Conservation (phyloP, 768 basidiomycete species). For the Pleurotus sapidus region DNA sequence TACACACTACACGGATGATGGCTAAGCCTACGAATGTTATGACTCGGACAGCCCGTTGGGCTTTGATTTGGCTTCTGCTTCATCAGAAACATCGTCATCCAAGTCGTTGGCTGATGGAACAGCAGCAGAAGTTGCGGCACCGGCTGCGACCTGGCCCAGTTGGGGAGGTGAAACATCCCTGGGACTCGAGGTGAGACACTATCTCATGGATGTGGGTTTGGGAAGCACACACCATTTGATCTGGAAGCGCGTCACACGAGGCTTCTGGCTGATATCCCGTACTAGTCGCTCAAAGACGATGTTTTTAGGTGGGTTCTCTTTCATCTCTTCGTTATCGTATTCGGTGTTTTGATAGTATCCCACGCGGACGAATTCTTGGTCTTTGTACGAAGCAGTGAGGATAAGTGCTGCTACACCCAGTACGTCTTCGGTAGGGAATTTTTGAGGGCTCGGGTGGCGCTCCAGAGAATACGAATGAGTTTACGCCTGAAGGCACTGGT, state of each 20-base stretch:
- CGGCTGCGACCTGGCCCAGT: slow-evolving; percentile 39
- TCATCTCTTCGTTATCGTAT: slow-evolving; percentile 94
- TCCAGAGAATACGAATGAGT: slow-evolving; percentile 96
- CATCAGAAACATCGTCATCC: slow-evolving; percentile 34
- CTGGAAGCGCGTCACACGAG: slow-evolving; percentile 90
- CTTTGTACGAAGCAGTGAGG: slow-evolving; percentile 92
- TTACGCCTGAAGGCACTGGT: slow-evolving; percentile 94
- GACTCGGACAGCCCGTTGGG: slow-evolving; percentile 18
- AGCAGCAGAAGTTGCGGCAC: slow-evolving; percentile 68
- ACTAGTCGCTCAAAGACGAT: slow-evolving; percentile 80
- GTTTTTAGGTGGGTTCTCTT: slow-evolving; percentile 60
- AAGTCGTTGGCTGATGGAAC: slow-evolving; percentile 74
- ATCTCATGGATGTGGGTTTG: not conserved
- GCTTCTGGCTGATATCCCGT: slow-evolving; percentile 87
- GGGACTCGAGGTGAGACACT: not conserved
- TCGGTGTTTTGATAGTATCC: slow-evolving; percentile 99
- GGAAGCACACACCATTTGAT: slow-evolving; percentile 71
- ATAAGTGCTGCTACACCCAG: slow-evolving; percentile 97
- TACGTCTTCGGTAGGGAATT: slow-evolving; percentile 88
- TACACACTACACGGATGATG: not conserved
- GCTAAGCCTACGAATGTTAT: slow-evolving; percentile 13
- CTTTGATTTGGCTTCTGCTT: slow-evolving; percentile 21
- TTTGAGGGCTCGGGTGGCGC: slow-evolving; percentile 78
- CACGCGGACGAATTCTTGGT: slow-evolving; percentile 98
- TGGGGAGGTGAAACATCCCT: slow-evolving; percentile 68